Evolutionary conservation across 306 rosid species (phyloP).

Genomic region (Fragaria vesca): DNA sequence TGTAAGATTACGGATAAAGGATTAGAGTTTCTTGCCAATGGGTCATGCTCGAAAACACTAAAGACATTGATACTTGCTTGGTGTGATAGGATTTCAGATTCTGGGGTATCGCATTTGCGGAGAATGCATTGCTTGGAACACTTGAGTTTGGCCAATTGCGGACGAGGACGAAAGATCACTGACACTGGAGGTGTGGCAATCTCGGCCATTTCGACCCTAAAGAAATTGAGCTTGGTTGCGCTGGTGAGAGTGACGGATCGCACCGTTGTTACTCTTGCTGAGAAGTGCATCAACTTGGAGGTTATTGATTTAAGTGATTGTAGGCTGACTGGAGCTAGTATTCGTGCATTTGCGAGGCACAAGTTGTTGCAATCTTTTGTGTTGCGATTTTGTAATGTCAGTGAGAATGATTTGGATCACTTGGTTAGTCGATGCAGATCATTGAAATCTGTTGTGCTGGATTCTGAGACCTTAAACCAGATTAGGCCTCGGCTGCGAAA

Average conservation of each 20-base stretch:
- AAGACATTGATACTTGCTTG: not conserved
- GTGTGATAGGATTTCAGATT: not conserved
- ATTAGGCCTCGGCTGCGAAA: not conserved
- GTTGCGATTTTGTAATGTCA: not conserved
- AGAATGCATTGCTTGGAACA: not conserved
- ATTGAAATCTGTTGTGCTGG: not conserved
- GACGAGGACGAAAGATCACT: not conserved
- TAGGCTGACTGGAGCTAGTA: not conserved
- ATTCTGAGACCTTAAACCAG: not conserved
- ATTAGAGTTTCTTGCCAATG: constrained; percentile 16
- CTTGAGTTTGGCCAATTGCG: not conserved
- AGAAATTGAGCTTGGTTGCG: not conserved
- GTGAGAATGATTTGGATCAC: not conserved
- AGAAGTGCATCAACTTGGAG: not conserved
- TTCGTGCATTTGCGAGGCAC: not conserved
- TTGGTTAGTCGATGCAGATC: not conserved
- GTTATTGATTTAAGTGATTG: not conserved
- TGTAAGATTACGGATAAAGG: constrained; percentile 29
- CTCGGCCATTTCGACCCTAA: not conserved
- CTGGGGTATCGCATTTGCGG: not conserved
- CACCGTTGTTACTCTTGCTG: not conserved
- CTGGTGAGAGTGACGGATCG: not conserved
- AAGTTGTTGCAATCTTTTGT: not conserved
- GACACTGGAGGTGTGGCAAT: not conserved
- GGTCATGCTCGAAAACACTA: not conserved